Evolutionary conservation across 331 rosid species (phyloP).

Genomic region (Malus hybrid): DNA sequence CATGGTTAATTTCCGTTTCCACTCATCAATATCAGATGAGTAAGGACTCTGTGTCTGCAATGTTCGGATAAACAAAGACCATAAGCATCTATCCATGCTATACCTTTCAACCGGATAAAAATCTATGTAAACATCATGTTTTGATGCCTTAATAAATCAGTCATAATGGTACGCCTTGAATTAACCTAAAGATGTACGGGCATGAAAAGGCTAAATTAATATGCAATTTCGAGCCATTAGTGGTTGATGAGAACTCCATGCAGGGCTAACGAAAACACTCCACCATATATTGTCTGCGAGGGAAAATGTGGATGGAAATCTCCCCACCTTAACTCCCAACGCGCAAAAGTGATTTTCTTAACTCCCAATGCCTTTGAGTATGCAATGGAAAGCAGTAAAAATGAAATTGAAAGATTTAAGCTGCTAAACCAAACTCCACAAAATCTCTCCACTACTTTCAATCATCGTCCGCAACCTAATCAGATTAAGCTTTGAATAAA

Average conservation of each 20-base stretch:
- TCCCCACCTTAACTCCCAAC: not conserved
- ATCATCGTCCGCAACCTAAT: too few relatives aligned
- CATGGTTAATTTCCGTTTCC: conserved; percentile 52
- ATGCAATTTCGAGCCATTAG: not conserved
- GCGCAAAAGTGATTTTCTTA: not conserved
- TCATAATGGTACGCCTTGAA: not conserved
- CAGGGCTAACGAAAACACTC: not conserved
- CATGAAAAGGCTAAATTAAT: not conserved
- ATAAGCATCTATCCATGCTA: not conserved
- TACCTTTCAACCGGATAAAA: not conserved
- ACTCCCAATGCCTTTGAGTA: not conserved
- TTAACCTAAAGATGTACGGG: not conserved
- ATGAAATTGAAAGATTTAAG: not conserved
- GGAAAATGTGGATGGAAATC: not conserved
- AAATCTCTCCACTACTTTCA: not conserved
- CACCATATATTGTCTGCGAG: not conserved
- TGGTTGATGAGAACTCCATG: not conserved
- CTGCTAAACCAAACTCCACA: not conserved
- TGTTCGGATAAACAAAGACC: not conserved
- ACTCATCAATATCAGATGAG: conserved; percentile 31
- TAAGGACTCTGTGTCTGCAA: conserved; percentile 42
- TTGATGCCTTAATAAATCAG: not conserved
- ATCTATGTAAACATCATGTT: not conserved
- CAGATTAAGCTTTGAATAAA: too few relatives aligned
- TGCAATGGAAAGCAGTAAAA: not conserved